A percentile compares a stretch with the other conserved stretches of the same genome.
Conservation (phyloP, 2,329 filamentous ascomycete genomes). For the Zasmidium angulare region DNA sequence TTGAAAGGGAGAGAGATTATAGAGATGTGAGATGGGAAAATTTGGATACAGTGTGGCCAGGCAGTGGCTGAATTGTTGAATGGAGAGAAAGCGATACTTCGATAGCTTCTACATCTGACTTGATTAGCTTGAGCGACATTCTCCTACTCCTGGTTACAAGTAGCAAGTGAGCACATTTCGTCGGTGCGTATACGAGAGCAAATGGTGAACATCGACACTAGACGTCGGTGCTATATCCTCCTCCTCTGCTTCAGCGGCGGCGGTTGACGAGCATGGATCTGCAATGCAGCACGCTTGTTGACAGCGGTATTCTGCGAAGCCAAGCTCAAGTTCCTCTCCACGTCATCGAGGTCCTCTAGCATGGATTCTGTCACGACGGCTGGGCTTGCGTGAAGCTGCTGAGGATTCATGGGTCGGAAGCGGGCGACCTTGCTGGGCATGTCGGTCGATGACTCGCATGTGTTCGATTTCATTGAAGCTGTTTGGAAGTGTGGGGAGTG, state of each 20-base stretch:
- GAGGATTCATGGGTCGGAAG: background rate
- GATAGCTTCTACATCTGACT: too few species aligned
- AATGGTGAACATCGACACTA: too few species aligned
- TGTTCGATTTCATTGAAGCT: background rate
- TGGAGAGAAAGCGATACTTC: background rate
- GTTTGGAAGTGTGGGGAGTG: conserved; percentile 16
- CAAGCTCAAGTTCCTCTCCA: background rate
- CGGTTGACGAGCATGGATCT: background rate
- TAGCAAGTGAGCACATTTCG: too few species aligned
- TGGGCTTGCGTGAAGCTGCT: conserved; percentile 18
- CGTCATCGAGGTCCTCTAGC: background rate
- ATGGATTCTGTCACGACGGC: background rate
- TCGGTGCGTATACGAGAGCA: too few species aligned
- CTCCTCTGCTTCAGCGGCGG: background rate
- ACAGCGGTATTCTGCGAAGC: background rate
- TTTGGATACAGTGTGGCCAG: background rate
- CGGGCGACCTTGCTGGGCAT: conserved; percentile 2
- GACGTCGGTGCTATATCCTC: background rate
- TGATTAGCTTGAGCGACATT: background rate
- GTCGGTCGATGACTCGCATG: background rate
- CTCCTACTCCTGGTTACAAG: too few species aligned
- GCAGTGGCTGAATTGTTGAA: background rate
- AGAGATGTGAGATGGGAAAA: background rate
- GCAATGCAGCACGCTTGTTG: background rate
- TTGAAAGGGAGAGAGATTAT: background rate